A percentile compares a stretch with the other conserved stretches of the same genome.
These are phyloP conservation scores for Rhodotorula toruloides DNA, from an alignment of 768 basidiomycete genomes.

Conservation along the genomic window DNA sequence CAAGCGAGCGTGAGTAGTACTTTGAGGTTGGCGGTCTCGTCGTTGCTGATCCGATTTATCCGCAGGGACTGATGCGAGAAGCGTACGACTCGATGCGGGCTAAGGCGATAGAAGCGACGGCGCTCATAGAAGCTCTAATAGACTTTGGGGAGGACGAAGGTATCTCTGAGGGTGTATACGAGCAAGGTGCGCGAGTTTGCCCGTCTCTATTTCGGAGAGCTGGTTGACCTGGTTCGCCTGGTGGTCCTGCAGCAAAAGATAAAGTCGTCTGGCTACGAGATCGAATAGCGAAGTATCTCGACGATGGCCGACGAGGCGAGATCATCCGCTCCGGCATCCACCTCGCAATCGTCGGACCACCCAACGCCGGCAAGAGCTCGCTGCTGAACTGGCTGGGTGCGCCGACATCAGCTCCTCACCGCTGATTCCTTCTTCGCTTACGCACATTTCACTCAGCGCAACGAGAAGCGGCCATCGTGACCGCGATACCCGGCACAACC, in stretches of 20 bases:
- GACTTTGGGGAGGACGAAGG: slow-evolving; percentile 92
- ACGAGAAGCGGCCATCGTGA: slow-evolving; percentile 83
- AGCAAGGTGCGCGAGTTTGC: background rate
- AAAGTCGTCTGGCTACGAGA: slow-evolving; percentile 54
- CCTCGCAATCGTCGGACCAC: slow-evolving; percentile 83
- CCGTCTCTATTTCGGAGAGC: background rate
- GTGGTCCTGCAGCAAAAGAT: slow-evolving; percentile 52
- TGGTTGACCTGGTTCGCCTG: background rate
- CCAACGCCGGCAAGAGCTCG: slow-evolving; percentile 91
- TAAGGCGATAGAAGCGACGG: slow-evolving; percentile 65
- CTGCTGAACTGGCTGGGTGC: slow-evolving; percentile 75
- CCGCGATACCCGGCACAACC: slow-evolving; percentile 79
- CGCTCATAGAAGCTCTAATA: slow-evolving; percentile 79
- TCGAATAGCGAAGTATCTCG: slow-evolving; percentile 57
- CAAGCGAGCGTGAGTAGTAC: slow-evolving; percentile 59
- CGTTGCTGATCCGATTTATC: background rate
- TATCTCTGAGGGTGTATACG: slow-evolving; percentile 73
- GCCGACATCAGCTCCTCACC: background rate
- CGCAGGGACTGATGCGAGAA: slow-evolving; percentile 60
- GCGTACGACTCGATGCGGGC: slow-evolving; percentile 62
- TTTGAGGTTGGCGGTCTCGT: slow-evolving; percentile 3
- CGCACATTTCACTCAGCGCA: slow-evolving; percentile 54
- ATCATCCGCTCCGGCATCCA: slow-evolving; percentile 74
- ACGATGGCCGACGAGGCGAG: slow-evolving; percentile 72
- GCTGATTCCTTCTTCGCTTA: background rate